Conservation (phyloP, 1,284 basidiomycete genomes). For the Flammula alnicola region DNA sequence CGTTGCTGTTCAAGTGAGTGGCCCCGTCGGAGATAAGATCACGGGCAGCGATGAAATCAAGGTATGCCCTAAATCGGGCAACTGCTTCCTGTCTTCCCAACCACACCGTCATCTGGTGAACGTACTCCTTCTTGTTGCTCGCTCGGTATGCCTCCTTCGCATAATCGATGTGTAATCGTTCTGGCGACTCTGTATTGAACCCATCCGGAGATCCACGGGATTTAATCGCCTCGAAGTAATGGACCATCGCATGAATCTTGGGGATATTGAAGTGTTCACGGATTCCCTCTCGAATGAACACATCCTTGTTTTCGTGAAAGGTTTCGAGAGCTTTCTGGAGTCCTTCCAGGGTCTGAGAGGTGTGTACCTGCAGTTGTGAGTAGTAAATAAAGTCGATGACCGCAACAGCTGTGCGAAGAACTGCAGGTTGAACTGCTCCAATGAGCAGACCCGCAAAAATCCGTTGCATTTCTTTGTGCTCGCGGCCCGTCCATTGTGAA, state of each 20-base stretch:
- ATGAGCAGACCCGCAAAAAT: conserved; percentile 28
- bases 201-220: conserved; percentile 14
- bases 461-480: conserved; percentile 35
- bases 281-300: conserved; percentile 19
- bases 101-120: conserved; percentile 31
- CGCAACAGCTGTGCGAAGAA: conserved; percentile 21
- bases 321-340: conserved; percentile 18
- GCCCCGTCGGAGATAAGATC: no score
- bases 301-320: conserved; percentile 24
- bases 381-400: conserved; percentile 36
- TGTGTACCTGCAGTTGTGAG: conserved; percentile 27
- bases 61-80: conserved; percentile 9
- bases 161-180: conserved; percentile 19
- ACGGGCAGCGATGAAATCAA: no score
- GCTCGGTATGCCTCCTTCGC: conserved; percentile 24
- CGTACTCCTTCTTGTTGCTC: conserved; percentile 29
- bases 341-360: conserved; percentile 14
- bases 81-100: conserved; percentile 28
- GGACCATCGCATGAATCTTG: conserved; percentile 34
- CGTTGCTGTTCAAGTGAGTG: no score
- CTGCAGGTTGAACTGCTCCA: conserved; percentile 13
- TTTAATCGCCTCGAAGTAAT: conserved; percentile 3
- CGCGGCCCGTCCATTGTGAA: conserved; percentile 30
- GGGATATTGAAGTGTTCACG: conserved; percentile 40
- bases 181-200: conserved; percentile 16